Evolutionary conservation across 495 filamentous ascomycete genomes (phyloP).

Genomic region (Pseudomonodictys pantanalensis): DNA sequence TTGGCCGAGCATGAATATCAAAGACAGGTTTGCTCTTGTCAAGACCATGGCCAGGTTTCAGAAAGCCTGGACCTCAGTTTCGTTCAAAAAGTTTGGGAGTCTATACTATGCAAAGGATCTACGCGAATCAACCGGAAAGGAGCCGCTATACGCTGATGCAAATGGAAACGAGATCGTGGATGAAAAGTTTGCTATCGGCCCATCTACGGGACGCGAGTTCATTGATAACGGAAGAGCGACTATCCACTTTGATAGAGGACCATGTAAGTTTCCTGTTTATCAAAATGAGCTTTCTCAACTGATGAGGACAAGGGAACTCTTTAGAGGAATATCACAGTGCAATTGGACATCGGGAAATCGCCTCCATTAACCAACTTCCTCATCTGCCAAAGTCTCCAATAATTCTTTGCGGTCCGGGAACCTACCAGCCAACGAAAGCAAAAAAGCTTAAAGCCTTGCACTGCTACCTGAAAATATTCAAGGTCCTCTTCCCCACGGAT

Average conservation of each 20-base stretch:
- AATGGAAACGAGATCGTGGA: conserved; percentile 5
- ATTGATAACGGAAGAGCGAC: conserved; percentile 18
- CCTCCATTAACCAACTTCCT: conserved; percentile 8
- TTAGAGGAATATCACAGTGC: conserved; percentile 14
- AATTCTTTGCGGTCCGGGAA: conserved; percentile 15
- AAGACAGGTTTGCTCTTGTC: conserved; percentile 14
- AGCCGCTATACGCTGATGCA: conserved; percentile 11
- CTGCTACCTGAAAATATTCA: conserved; percentile 15
- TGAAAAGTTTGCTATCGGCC: conserved; percentile 20
- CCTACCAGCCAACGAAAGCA: conserved; percentile 9
- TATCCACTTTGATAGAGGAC: conserved; percentile 18
- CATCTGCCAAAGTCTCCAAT: conserved; percentile 20
- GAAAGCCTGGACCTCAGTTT: conserved; percentile 9
- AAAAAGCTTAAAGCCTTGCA: conserved; percentile 12
- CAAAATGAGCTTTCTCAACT: conserved; percentile 7
- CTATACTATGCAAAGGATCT: conserved; percentile 26
- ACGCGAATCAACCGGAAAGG: background rate
- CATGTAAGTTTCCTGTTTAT: conserved; percentile 19
- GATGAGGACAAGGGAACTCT: conserved; percentile 13
- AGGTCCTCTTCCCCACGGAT: conserved; percentile 7
- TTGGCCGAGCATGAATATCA: conserved; percentile 12
- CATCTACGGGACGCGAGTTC: conserved; percentile 19
- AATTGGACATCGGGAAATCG: conserved; percentile 21
- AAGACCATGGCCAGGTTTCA: conserved; percentile 8
- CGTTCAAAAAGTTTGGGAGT: conserved; percentile 19